Evolutionary conservation across 129 eudicot species (phyloP).

Genomic region (Centaurea solstitialis): DNA sequence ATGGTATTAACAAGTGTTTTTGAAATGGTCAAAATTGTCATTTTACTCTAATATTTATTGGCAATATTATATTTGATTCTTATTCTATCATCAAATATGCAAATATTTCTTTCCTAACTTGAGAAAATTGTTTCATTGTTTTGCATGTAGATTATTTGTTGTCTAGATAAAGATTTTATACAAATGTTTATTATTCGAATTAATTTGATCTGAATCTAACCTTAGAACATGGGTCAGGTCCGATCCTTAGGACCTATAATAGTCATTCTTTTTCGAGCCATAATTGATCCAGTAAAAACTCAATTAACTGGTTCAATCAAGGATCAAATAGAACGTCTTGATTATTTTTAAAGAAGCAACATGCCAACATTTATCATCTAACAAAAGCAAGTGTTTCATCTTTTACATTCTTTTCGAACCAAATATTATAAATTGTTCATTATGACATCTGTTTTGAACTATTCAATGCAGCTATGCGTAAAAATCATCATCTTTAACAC

Average conservation of each 20-base stretch:
- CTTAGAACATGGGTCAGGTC: neutral
- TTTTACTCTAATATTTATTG: constrained; percentile 1
- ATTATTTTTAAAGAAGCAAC: too few relatives aligned
- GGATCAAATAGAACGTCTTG: neutral
- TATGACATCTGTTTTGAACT: too few relatives aligned
- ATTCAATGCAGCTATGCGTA: neutral
- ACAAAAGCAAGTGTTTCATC: too few relatives aligned
- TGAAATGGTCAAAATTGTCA: constrained; percentile 28
- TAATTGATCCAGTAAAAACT: neutral
- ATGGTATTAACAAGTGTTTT: neutral
- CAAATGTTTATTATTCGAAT: neutral
- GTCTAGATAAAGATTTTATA: neutral
- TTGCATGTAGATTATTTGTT: neutral
- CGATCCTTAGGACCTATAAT: neutral
- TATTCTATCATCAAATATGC: neutral
- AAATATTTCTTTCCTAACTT: neutral
- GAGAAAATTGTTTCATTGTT: neutral
- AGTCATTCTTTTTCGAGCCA: too few relatives aligned
- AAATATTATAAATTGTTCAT: neutral
- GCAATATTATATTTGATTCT: neutral
- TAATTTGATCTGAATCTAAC: neutral
- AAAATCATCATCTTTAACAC: neutral
- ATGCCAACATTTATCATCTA: neutral
- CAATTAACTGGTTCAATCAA: neutral
- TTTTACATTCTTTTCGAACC: neutral